phyloP scores from a whole-genome alignment of 768 basidiomycete species.

The Lyophyllum semitale region DNA sequence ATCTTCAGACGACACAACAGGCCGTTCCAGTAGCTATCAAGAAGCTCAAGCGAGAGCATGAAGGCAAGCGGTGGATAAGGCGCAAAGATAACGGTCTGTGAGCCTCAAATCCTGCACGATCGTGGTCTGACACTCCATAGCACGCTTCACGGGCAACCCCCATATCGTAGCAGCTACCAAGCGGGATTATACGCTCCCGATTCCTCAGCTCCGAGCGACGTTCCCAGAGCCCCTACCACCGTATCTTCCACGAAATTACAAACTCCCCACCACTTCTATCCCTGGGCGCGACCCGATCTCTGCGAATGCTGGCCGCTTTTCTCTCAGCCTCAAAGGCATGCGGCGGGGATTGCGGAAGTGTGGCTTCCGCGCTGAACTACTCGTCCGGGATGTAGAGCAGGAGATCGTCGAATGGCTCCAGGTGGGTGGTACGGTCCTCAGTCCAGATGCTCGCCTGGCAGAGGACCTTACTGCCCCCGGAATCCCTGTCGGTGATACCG shows the following conservation, averaged over 20 bases:
- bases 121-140: constrained; percentile 34
- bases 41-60: constrained; percentile 55
- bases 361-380: constrained; percentile 58
- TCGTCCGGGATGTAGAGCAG: constrained; percentile 69
- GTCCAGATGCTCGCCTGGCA: constrained; percentile 42
- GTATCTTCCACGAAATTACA: constrained; percentile 63
- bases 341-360: constrained; percentile 64
- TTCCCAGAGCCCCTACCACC: constrained; percentile 78
- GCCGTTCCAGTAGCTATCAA: constrained; percentile 26
- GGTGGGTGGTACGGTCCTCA: constrained; percentile 53
- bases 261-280: constrained; percentile 46
- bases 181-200: constrained; percentile 51
- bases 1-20: constrained; percentile 38
- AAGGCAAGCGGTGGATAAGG: constrained; percentile 78
- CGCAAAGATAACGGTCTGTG: constrained; percentile 75
- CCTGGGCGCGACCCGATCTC: constrained; percentile 49
- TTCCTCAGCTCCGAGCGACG: constrained; percentile 50
- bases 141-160: constrained; percentile 70
- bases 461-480: constrained; percentile 33
- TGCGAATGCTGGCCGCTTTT: constrained; percentile 75
- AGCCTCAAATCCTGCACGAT: not conserved
- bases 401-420: constrained; percentile 67
- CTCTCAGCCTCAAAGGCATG: constrained; percentile 75
- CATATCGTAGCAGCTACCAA: constrained; percentile 67
- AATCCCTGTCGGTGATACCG: constrained; percentile 50